These are phyloP conservation scores for Leucogyrophana mollusca DNA, from an alignment of 768 basidiomycete genomes.

Conservation along the genomic window DNA sequence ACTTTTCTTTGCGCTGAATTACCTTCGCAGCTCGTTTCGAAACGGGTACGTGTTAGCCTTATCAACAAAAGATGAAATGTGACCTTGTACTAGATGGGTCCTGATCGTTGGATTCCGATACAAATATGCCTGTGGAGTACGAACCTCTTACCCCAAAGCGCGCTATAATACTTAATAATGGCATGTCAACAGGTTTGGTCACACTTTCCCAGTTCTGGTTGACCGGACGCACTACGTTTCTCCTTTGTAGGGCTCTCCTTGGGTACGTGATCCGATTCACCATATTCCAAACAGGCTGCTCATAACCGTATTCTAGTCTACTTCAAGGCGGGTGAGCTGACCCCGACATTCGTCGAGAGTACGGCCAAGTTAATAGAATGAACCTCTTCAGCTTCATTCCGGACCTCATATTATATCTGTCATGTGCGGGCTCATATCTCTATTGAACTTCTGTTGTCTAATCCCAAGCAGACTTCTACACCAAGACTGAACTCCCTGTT, in stretches of 20 bases:
- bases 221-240: constrained; percentile 43
- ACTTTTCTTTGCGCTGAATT: constrained; percentile 51
- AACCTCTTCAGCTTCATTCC: constrained; percentile 42
- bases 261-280: constrained; percentile 23
- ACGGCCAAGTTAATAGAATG: neutral
- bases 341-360: no score
- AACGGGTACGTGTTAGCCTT: constrained; percentile 33
- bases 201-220: constrained; percentile 51
- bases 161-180: neutral
- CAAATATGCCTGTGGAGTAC: constrained; percentile 52
- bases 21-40: constrained; percentile 56
- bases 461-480: constrained; percentile 47
- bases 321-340: constrained; percentile 38
- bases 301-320: constrained; percentile 15
- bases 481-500: constrained; percentile 51
- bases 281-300: neutral
- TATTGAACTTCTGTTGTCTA: neutral
- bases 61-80: neutral
- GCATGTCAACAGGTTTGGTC: constrained; percentile 26
- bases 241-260: constrained; percentile 43
- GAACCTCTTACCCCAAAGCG: neutral
- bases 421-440: constrained; percentile 41
- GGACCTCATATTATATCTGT: constrained; percentile 55
- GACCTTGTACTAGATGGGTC: constrained; percentile 40
- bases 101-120: constrained; percentile 56